phyloP scores from a whole-genome alignment of 768 basidiomycete species.

The Lanmaoa pseudosensibilis region DNA sequence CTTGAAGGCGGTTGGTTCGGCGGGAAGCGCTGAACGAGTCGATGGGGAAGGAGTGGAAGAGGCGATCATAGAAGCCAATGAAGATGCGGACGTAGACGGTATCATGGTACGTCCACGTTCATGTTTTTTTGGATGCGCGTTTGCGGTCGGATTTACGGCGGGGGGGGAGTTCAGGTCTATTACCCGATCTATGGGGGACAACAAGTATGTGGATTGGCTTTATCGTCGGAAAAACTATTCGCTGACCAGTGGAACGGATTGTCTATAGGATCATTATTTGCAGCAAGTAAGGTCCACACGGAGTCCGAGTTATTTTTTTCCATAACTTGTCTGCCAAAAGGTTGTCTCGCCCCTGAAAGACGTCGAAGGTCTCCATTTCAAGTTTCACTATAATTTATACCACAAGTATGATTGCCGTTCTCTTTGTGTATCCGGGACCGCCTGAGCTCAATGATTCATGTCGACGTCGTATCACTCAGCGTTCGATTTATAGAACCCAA shows the following conservation, averaged over 20 bases:
- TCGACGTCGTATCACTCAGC: conserved; percentile 41
- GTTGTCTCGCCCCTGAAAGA: conserved; percentile 96
- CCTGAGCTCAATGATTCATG: neutral
- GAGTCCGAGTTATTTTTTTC: neutral
- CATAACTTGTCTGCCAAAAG: conserved; percentile 34
- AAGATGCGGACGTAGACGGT: conserved; percentile 80
- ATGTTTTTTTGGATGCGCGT: neutral
- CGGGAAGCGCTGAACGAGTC: conserved; percentile 41
- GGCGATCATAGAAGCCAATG: conserved; percentile 94
- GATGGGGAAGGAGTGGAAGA: conserved; percentile 94
- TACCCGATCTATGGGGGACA: conserved; percentile 93
- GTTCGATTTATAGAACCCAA: conserved; percentile 88
- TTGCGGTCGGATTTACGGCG: neutral
- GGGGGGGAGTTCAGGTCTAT: conserved; percentile 61
- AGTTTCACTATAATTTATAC: conserved; percentile 92
- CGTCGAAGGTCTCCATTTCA: conserved; percentile 95
- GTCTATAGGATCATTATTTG: conserved; percentile 85
- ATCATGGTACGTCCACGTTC: conserved; percentile 78
- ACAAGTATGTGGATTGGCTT: conserved; percentile 54
- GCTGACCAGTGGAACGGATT: conserved; percentile 5
- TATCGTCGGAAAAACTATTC: neutral
- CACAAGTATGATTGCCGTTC: conserved; percentile 67
- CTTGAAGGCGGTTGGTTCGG: conserved; percentile 59
- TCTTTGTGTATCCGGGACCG: neutral
- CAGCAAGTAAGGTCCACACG: conserved; percentile 64